Percentiles rank a stretch among this genome's conserved stretches.
Conservation (phyloP, 768 basidiomycete species). For the Trametes maxima region DNA sequence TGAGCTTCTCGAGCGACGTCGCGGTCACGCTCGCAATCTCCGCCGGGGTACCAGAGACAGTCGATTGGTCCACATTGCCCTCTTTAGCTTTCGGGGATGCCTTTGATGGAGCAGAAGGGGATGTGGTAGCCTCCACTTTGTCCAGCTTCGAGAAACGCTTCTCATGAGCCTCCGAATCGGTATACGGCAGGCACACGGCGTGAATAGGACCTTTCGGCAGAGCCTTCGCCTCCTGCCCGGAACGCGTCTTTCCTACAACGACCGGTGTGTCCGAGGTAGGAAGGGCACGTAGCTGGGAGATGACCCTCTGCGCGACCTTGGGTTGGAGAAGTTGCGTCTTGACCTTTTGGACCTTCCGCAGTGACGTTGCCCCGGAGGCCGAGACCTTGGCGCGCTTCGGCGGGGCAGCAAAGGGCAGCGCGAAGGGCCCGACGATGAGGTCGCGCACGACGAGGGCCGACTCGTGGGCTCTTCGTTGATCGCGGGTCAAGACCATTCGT, state of each 20-base stretch:
- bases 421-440: constrained; percentile 62
- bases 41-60: constrained; percentile 4
- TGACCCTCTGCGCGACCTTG: constrained; percentile 69
- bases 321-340: constrained; percentile 69
- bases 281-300: constrained; percentile 66
- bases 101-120: not conserved
- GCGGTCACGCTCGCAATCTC: constrained; percentile 44
- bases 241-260: constrained; percentile 23
- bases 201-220: constrained; percentile 58
- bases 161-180: constrained; percentile 63
- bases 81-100: constrained; percentile 8
- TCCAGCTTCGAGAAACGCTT: constrained; percentile 58
- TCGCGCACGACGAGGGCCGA: constrained; percentile 65
- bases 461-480: constrained; percentile 63
- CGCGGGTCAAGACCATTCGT: constrained; percentile 31
- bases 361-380: constrained; percentile 34
- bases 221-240: constrained; percentile 39
- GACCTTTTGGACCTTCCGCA: constrained; percentile 59
- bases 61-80: not conserved
- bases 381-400: constrained; percentile 41
- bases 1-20: constrained; percentile 53
- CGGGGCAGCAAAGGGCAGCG: constrained; percentile 29
- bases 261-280: constrained; percentile 47
- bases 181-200: constrained; percentile 69
- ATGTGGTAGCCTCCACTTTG: constrained; percentile 20